phyloP scores from a whole-genome alignment of 2,329 filamentous ascomycete genomes.

The Alternaria tenuissima region DNA sequence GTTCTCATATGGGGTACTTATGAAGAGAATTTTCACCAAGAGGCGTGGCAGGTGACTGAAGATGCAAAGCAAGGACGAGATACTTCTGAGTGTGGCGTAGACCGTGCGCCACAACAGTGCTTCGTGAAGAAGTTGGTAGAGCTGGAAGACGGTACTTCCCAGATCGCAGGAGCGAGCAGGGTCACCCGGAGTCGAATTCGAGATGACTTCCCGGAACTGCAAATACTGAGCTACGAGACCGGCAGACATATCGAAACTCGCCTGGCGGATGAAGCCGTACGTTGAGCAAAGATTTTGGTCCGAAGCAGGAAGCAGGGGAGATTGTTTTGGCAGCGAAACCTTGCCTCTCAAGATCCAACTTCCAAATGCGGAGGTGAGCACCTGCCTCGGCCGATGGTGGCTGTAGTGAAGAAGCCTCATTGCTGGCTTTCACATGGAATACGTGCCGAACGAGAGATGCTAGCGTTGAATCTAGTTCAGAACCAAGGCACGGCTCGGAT shows the following conservation, averaged over 20 bases:
- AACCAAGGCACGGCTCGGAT: neutral
- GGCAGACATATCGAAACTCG: neutral
- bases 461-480: neutral
- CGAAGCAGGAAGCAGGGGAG: neutral
- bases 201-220: slow-evolving; percentile 13
- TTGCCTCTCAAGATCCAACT: neutral
- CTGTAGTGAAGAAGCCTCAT: neutral
- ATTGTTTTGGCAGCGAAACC: neutral
- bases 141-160: neutral
- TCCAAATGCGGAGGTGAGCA: neutral
- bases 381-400: neutral
- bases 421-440: neutral
- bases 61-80: neutral
- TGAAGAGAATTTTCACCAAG: neutral
- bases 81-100: neutral
- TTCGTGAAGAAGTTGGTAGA: neutral
- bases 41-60: neutral
- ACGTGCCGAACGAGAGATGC: neutral
- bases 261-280: neutral
- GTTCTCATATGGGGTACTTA: slow-evolving; percentile 8
- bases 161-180: neutral
- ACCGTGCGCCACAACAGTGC: neutral
- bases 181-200: slow-evolving; percentile 1
- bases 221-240: slow-evolving; percentile 13
- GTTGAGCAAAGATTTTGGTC: neutral